Evolutionary conservation across 2,329 filamentous ascomycete genomes (phyloP).

Genomic region (Botryosphaeria dothidea): DNA sequence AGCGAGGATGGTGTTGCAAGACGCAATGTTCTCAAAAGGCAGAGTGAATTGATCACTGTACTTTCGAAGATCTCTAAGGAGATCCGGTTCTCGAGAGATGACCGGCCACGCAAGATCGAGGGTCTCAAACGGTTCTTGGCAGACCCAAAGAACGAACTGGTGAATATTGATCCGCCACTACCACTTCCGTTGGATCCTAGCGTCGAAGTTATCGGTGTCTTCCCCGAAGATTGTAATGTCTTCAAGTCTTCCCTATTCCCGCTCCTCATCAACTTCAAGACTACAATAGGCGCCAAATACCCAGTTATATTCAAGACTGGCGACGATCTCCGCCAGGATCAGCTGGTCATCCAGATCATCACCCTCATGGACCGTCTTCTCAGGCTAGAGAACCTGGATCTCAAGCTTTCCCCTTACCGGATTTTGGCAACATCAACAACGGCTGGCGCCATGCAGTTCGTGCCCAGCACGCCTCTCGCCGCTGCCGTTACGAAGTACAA

Average conservation of each 20-base stretch:
- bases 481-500: slow-evolving; percentile 83
- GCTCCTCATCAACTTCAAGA: slow-evolving; percentile 88
- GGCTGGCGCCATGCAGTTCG: slow-evolving; percentile 90
- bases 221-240: slow-evolving; percentile 82
- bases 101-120: slow-evolving; percentile 78
- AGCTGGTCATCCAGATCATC: slow-evolving; percentile 96
- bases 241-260: slow-evolving; percentile 96
- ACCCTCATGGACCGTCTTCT: slow-evolving; percentile 96
- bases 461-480: slow-evolving; percentile 82
- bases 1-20: slow-evolving; percentile 69
- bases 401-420: slow-evolving; percentile 93
- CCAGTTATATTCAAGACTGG: slow-evolving; percentile 97
- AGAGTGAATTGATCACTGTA: slow-evolving; percentile 86
- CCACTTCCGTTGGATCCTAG: slow-evolving; percentile 87
- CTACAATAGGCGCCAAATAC: slow-evolving; percentile 73
- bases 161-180: slow-evolving; percentile 79
- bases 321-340: slow-evolving; percentile 93
- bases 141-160: slow-evolving; percentile 87
- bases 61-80: slow-evolving; percentile 88
- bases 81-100: slow-evolving; percentile 76
- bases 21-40: slow-evolving; percentile 75
- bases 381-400: slow-evolving; percentile 92
- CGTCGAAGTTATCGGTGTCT: slow-evolving; percentile 74
- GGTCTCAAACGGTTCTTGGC: slow-evolving; percentile 79
- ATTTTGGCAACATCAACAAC: slow-evolving; percentile 90